Base-by-base conservation (phyloP, 345 rosid species). In the Pistacia atlantica region DNA sequence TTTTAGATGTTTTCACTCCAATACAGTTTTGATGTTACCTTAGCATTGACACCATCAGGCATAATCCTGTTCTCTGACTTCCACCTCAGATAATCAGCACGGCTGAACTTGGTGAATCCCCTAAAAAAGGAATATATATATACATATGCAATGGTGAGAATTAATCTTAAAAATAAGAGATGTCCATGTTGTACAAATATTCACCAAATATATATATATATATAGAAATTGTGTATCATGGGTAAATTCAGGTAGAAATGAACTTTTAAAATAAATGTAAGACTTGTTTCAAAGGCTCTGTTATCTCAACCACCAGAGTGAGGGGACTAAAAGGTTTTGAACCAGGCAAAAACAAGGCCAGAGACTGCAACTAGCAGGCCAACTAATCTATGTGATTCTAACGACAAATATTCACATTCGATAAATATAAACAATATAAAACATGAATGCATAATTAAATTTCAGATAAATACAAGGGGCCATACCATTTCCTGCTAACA, bases 401-500 rank as follows among this genome's bases (percentile, higher is more conserved):
- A 13, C 42, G 14, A 68, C 5, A 48, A 48, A 69, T 0, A 55
- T 4, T 12, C 16, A 64, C 1, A 49, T 28, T 2, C 1, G 4
- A 52, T 10, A 18, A 38, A 55, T 35, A 2, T 10, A 10, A 13
- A 35, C 13, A 31, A 33, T 13, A 13, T 9, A 5, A 51, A 52
- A 45, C 7, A 33, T 6, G 8, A 20, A 4, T 5, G 49, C 56
- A 49, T 10, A 13, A n/a, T 18, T 5, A 8, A 61, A 35, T 35
- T 33, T 13, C 12, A 9, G 14, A 57, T 59, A 13, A 37, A 69
- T 51, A 51, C 22, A 80, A 2, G 57, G 42, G 46, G n/a, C 7
- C 66, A 56, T 84, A 87, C 90, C 90, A 87, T 73, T 86, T 87
- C 83, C 89, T 83, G 87, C 89, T 84, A 71, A 86, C 90, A 75